A percentile compares a stretch with the other conserved stretches of the same genome.
Evolutionary conservation across 495 filamentous ascomycete genomes (phyloP).

Genomic region (Penicillium fimorum): DNA sequence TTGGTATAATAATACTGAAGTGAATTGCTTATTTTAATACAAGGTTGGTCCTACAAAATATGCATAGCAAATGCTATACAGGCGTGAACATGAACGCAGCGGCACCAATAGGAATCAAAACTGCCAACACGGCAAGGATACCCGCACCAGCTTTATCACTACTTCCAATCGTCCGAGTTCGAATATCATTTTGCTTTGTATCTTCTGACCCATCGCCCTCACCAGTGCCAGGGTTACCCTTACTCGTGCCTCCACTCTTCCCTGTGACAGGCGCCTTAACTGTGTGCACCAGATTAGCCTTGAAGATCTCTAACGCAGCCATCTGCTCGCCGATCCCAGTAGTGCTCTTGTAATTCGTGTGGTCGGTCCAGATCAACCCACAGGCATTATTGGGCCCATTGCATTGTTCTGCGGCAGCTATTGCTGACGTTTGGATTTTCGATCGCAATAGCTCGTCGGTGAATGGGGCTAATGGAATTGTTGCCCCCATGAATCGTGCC

Average conservation of each 20-base stretch:
- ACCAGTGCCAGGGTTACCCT: slow-evolving; percentile 62
- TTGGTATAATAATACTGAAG: background rate
- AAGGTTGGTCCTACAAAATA: background rate
- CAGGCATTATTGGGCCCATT: slow-evolving; percentile 58
- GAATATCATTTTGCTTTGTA: slow-evolving; percentile 10
- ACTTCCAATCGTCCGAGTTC: slow-evolving; percentile 35
- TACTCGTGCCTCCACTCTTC: slow-evolving; percentile 65
- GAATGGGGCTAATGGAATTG: slow-evolving; percentile 65
- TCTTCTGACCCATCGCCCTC: background rate
- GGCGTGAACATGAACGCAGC: slow-evolving; percentile 41
- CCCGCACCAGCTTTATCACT: slow-evolving; percentile 60
- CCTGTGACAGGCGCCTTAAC: slow-evolving; percentile 53
- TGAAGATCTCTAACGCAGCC: slow-evolving; percentile 62
- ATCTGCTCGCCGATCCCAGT: slow-evolving; percentile 65
- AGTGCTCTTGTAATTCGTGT: slow-evolving; percentile 46
- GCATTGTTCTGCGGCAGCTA: slow-evolving; percentile 66
- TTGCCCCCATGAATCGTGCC: slow-evolving; percentile 66
- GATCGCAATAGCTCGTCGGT: slow-evolving; percentile 55
- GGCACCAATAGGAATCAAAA: slow-evolving; percentile 39
- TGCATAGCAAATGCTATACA: background rate
- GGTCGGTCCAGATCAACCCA: slow-evolving; percentile 58
- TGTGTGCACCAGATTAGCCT: slow-evolving; percentile 50
- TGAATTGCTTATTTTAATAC: background rate
- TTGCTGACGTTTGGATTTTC: slow-evolving; percentile 58
- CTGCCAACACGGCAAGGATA: slow-evolving; percentile 53